Evolutionary conservation across 352 stramenopile genomes (phyloP), one percentile per base, ranked within the genome.

Genomic region (Phytophthora sojae): DNA sequence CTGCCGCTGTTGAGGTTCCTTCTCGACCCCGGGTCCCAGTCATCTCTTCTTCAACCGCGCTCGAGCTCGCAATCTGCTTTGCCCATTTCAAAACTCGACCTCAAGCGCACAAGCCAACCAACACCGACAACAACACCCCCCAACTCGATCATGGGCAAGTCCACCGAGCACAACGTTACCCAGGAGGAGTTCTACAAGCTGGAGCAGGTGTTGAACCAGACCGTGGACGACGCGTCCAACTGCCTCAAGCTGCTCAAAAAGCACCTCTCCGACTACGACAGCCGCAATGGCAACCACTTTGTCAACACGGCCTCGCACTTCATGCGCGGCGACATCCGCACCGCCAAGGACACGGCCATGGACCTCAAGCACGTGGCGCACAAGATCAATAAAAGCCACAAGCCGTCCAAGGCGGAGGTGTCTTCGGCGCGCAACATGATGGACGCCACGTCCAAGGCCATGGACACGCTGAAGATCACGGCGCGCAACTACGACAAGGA

Each of bases 401-500:
- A 71, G 26, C 61, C 60, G 25, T 56, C 59, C 21, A 68, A 77
- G 56, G 39, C 65, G 30, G 71, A 77, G 44, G 44, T 68, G 17
- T 32, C 35, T 12, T 68, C 66, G 5, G 66, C 60, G 15, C 71
- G 61, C 23, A 74, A 77, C 51, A 67, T 68, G 59, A 71, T 60
- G 66, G 21, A 69, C 19, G 52, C 52, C 3, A 75, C 71, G 51
- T 30, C 60, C 8, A 78, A 67, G 23, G 61, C 67, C 8, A 72
- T 78, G 26, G 61, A 62, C 9, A 32, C n/a, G 0, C 32, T 78
- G 25, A 59, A 75, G 44, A 37, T 47, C 0, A 62, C 71, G 2
- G 71, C 66, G 58, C 71, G 57, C 44, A 75, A 78, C 35, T 78
- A 78, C 51, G 71, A 78, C 61, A 67, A 44, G 49, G 61, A 72